Conservation (phyloP, 306 rosid genomes). For the Casuarina equisetifolia region DNA sequence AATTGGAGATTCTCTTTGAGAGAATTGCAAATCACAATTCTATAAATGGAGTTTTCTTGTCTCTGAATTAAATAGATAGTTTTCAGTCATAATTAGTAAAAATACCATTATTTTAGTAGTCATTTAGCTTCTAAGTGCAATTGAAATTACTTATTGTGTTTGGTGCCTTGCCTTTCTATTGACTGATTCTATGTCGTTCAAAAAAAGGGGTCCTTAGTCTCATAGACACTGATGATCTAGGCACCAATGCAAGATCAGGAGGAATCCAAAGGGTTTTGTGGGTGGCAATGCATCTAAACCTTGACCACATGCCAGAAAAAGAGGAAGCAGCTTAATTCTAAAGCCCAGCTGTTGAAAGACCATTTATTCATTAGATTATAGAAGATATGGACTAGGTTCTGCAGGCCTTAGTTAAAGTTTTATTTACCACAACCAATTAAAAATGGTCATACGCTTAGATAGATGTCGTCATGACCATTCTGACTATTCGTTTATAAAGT, state of each 20-base stretch:
- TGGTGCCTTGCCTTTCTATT: slow-evolving; percentile 6
- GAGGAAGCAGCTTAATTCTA: slow-evolving; percentile 16
- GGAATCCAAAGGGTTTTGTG: slow-evolving; percentile 26
- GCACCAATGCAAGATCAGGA: background rate
- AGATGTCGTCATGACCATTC: too few relatives aligned
- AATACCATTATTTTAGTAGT: too few relatives aligned
- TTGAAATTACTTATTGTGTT: background rate
- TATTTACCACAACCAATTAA: too few relatives aligned
- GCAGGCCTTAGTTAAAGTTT: too few relatives aligned
- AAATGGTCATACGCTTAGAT: too few relatives aligned
- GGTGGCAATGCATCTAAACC: slow-evolving; percentile 12
- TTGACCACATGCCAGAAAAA: slow-evolving; percentile 27
- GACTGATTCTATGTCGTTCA: background rate
- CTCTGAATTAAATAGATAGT: too few relatives aligned
- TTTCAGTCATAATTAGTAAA: too few relatives aligned
- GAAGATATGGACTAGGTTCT: slow-evolving; percentile 5
- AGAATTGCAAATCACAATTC: too few relatives aligned
- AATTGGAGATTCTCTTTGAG: too few relatives aligned
- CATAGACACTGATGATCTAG: slow-evolving; percentile 3
- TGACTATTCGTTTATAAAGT: too few relatives aligned
- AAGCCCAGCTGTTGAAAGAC: slow-evolving; percentile 2
- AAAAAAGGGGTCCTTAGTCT: slow-evolving; percentile 12
- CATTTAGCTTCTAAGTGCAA: background rate
- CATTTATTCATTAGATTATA: background rate
- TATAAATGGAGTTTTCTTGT: too few relatives aligned